Evolutionary conservation across 352 stramenopile genomes (phyloP), one percentile per base, ranked within the genome.

Genomic region (Pythium inflatum): DNA sequence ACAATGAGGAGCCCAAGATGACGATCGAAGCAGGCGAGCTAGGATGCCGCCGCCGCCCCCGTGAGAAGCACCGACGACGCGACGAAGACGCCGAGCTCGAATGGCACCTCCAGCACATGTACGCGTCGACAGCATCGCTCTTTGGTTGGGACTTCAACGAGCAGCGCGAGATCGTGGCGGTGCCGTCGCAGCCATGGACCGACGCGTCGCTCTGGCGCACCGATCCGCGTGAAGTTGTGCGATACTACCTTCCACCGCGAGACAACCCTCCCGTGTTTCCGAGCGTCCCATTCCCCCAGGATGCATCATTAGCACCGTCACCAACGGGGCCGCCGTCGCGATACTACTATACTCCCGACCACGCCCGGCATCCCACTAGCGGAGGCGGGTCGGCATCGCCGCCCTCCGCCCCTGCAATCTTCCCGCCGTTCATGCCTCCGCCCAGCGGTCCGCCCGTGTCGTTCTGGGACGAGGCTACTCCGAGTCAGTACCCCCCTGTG

Each of bases 111-210:
- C 75, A 91, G 66, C 75, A 91, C 45, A 84, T 93, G 14, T 95
- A 95, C 53, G 75, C 81, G n/a, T 83, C 82, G 1, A 88, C 81
- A 24, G 83, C 87, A 14, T 80, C 73, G 31, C 66, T 90, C n/a
- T 85, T 91, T 51, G 87, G 87, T 27, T 95, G 85, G 85, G 85
- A 95, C 62, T 91, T 93, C 57, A 69, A 70, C 9, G 66, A 69
- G 22, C 85, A 93, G 59, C 78, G 81, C 7, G 82, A 91, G 51
- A 64, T 91, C 2, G 28, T 49, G 30, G 57, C 68, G 12, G n/a
- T 58, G 14, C 48, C 38, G 33, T 61, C 68, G 50, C 62, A 82
- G 6, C 66, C 74, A 2, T 93, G 81, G 81, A 82, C 66, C 38
- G 66, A 90, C 24, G 73, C 66, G 0, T 85, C 73, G 22, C 70